A percentile compares a stretch with the other conserved stretches of the same genome.
phyloP scores from a whole-genome alignment of 768 basidiomycete genomes.

The Psilocybe sp. region DNA sequence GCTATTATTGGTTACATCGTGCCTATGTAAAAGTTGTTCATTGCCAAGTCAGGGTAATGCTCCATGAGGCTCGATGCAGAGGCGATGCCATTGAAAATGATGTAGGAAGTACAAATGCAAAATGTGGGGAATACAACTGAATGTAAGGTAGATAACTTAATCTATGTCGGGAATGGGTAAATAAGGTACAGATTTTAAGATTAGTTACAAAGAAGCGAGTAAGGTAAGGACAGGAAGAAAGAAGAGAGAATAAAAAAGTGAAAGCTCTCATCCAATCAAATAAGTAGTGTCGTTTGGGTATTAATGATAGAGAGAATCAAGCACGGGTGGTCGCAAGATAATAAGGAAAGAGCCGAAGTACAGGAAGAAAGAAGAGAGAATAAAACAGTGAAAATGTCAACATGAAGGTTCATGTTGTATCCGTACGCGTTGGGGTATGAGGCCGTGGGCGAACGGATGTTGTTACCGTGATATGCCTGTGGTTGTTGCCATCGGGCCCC shows the following conservation, averaged over 20 bases:
- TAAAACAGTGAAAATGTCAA: conserved; percentile 31
- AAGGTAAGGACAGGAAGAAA: conserved; percentile 12
- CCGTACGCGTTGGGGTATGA: conserved; percentile 43
- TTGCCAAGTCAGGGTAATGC: no score
- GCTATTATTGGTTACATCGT: no score
- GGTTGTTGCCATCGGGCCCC: no score
- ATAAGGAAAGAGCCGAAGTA: conserved; percentile 40
- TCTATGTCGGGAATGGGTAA: conserved; percentile 1
- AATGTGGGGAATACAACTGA: no score
- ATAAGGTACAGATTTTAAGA: no score
- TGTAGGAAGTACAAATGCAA: no score
- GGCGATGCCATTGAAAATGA: no score
- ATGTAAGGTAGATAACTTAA: background rate
- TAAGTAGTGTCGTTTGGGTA: conserved; percentile 27
- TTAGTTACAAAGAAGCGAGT: background rate
- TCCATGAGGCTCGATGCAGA: no score
- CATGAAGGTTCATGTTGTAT: conserved; percentile 35
- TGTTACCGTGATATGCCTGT: no score
- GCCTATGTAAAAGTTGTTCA: no score
- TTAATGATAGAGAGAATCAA: conserved; percentile 30
- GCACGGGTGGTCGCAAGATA: conserved; percentile 30
- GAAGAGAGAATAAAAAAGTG: conserved; percentile 23
- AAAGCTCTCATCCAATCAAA: conserved; percentile 26
- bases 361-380: conserved; percentile 37
- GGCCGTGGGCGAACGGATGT: no score